phyloP scores from a whole-genome alignment of 371 early-diverging fungal genomes.

The Mucor velutinosus region DNA sequence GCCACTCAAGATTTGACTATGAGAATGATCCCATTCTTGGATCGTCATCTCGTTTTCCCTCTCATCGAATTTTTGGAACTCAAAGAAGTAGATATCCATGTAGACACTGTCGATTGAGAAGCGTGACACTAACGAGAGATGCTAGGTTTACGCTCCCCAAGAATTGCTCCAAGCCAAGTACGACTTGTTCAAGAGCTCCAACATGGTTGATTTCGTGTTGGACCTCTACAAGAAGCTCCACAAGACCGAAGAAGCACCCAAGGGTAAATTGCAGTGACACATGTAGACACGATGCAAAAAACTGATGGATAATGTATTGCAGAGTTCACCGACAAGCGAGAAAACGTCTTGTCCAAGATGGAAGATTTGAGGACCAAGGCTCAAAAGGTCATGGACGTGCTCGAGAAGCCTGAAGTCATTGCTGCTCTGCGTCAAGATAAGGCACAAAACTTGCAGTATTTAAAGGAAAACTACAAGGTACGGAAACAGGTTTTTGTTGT shows the following conservation, averaged over 20 bases:
- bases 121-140: neutral
- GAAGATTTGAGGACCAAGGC: conserved; percentile 76
- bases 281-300: neutral
- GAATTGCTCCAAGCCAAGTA: conserved; percentile 86
- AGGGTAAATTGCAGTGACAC: too few relatives aligned
- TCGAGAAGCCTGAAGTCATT: conserved; percentile 90
- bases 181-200: conserved; percentile 82
- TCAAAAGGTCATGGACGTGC: conserved; percentile 83
- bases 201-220: conserved; percentile 92
- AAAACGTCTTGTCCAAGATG: conserved; percentile 71
- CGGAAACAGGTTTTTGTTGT: neutral
- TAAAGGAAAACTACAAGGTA: conserved; percentile 84
- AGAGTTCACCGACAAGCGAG: conserved; percentile 67
- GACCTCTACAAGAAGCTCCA: conserved; percentile 81
- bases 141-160: conserved; percentile 72
- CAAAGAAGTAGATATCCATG: conserved; percentile 61
- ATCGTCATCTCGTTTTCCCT: conserved; percentile 90
- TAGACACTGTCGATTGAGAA: neutral
- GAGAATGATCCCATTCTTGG: conserved; percentile 86
- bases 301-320: neutral
- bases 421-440: conserved; percentile 90
- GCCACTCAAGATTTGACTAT: conserved; percentile 84
- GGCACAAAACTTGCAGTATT: conserved; percentile 80
- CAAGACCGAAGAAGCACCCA: conserved; percentile 66
- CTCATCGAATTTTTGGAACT: conserved; percentile 84